phyloP scores from a whole-genome alignment of 1,284 basidiomycete species.

The Veloboletus limbatus region DNA sequence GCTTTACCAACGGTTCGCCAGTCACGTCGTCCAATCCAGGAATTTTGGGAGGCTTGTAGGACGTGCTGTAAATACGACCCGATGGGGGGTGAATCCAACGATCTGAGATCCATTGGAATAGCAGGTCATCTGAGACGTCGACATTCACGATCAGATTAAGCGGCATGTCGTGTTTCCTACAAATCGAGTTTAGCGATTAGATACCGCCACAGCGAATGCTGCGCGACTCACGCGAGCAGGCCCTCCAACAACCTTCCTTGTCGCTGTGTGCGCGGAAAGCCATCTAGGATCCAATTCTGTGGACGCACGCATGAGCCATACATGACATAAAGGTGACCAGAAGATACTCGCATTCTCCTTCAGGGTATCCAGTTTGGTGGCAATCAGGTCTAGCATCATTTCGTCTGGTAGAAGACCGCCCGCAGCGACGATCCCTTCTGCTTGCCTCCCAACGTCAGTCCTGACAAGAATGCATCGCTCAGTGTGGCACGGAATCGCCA shows the following conservation, averaged over 20 bases:
- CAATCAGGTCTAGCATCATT: slow-evolving; percentile 70
- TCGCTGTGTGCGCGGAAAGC: slow-evolving; percentile 89
- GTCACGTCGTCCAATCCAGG: slow-evolving; percentile 88
- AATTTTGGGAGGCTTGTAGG: slow-evolving; percentile 85
- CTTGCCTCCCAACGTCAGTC: slow-evolving; percentile 68
- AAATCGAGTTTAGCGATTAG: background rate
- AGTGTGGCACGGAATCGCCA: background rate
- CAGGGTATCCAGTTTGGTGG: slow-evolving; percentile 63
- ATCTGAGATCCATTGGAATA: slow-evolving; percentile 84
- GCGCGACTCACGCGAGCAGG: slow-evolving; percentile 54
- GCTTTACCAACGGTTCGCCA: slow-evolving; percentile 85
- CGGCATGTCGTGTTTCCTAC: slow-evolving; percentile 54
- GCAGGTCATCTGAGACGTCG: slow-evolving; percentile 86
- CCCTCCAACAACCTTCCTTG: slow-evolving; percentile 84
- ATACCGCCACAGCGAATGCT: background rate
- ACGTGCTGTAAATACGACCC: slow-evolving; percentile 89
- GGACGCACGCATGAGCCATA: slow-evolving; percentile 12
- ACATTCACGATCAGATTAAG: slow-evolving; percentile 88
- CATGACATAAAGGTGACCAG: background rate
- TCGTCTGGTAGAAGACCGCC: slow-evolving; percentile 77
- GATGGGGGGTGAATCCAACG: slow-evolving; percentile 92
- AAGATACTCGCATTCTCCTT: slow-evolving; percentile 50
- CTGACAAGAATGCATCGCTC: slow-evolving; percentile 31
- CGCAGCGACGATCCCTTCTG: slow-evolving; percentile 71
- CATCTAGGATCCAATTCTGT: slow-evolving; percentile 91